Conservation (phyloP, 768 basidiomycete genomes). For the Lactarius psammicola region DNA sequence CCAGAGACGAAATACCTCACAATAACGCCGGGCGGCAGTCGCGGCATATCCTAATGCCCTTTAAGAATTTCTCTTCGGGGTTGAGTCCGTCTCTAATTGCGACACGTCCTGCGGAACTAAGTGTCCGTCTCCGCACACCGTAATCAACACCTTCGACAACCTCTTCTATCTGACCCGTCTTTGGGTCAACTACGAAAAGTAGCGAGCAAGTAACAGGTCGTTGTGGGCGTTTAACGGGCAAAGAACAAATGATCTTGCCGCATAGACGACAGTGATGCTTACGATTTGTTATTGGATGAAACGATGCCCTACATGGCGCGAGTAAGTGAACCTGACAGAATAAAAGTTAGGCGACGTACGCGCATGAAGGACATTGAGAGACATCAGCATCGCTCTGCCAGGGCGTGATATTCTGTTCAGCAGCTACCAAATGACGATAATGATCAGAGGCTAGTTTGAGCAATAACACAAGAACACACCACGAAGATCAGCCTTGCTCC, state of each 20-base stretch:
- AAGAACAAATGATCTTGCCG: conserved; percentile 86
- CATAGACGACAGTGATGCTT: conserved; percentile 97
- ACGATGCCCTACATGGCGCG: conserved; percentile 51
- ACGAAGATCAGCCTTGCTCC: conserved; percentile 62
- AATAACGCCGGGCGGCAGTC: conserved; percentile 76
- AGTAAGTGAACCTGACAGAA: background rate
- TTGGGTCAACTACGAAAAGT: conserved; percentile 81
- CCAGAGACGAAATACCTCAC: conserved; percentile 47
- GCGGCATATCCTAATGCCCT: conserved; percentile 84
- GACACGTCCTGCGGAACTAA: conserved; percentile 30
- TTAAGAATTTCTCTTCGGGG: conserved; percentile 81
- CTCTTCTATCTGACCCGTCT: conserved; percentile 76
- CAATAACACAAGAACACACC: conserved; percentile 42
- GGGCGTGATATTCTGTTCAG: conserved; percentile 90
- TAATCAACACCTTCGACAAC: conserved; percentile 83
- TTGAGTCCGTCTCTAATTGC: conserved; percentile 38
- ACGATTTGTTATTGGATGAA: conserved; percentile 86
- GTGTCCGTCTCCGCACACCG: conserved; percentile 58
- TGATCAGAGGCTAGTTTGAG: background rate
- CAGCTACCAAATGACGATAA: conserved; percentile 42
- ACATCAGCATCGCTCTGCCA: conserved; percentile 86
- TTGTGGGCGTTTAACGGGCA: conserved; percentile 72
- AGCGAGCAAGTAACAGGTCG: conserved; percentile 70
- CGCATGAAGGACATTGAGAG: conserved; percentile 82
- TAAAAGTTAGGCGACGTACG: conserved; percentile 45